These are phyloP conservation scores for Lipomyces starkeyi DNA, from an alignment of 805 yeast genomes.

Conservation along the genomic window DNA sequence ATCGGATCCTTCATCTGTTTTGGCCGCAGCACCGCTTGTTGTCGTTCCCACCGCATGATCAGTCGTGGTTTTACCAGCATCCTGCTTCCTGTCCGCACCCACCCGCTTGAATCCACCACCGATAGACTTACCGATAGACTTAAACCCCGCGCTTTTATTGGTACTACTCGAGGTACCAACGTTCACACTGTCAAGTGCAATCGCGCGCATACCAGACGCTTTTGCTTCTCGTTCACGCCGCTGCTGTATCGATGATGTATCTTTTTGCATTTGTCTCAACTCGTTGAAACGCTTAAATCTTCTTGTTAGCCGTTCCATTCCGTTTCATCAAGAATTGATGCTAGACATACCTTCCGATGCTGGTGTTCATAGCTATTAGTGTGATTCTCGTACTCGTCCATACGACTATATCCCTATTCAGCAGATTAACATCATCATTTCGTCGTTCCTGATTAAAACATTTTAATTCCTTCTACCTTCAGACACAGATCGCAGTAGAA, in stretches of 20 bases:
- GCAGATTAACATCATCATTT: neutral
- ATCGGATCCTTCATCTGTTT: constrained; percentile 15
- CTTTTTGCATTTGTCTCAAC: constrained; percentile 35
- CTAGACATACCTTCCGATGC: constrained; percentile 28
- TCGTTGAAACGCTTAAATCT: constrained; percentile 29
- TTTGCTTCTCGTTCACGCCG: constrained; percentile 33
- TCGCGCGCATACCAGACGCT: constrained; percentile 31
- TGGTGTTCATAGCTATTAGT: constrained; percentile 37
- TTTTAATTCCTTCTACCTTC: constrained; percentile 18
- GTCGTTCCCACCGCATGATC: constrained; percentile 5
- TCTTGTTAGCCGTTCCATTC: neutral
- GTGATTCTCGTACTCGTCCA: constrained; percentile 38
- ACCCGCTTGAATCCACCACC: constrained; percentile 28
- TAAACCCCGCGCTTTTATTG: constrained; percentile 19
- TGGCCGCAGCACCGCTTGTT: neutral
- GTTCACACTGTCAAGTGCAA: constrained; percentile 15
- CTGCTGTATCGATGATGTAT: constrained; percentile 20
- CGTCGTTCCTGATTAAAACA: neutral
- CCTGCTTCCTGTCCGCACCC: constrained; percentile 16
- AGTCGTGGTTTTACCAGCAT: neutral
- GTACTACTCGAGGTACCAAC: constrained; percentile 2
- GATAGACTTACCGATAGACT: constrained; percentile 16
- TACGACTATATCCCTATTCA: constrained; percentile 36
- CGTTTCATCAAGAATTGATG: neutral
- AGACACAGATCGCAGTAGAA: constrained; percentile 38